Conservation (phyloP, 805 yeast species). For the Candida parachauliodes region DNA sequence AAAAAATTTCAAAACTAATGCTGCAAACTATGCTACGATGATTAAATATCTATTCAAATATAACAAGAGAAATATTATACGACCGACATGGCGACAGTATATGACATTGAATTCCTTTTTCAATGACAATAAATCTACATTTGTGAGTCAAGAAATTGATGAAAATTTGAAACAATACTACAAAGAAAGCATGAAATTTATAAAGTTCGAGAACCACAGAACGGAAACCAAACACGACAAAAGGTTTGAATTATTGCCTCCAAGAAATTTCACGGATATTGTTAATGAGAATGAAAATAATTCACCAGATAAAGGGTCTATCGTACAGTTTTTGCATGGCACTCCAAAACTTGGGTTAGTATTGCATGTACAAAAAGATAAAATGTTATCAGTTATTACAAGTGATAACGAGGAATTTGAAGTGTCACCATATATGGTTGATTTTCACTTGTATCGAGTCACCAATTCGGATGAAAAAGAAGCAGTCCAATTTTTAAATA, state of each 20-base stretch:
- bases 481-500: slow-evolving; percentile 20
- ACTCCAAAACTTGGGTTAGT: slow-evolving; percentile 34
- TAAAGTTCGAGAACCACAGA: no score
- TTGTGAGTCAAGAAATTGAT: background rate
- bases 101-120: slow-evolving; percentile 1
- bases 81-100: background rate
- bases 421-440: slow-evolving; percentile 26
- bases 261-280: slow-evolving; percentile 9
- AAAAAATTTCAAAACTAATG: slow-evolving; percentile 2
- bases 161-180: background rate
- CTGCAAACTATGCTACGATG: slow-evolving; percentile 1
- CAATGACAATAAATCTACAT: background rate
- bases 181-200: background rate
- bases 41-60: background rate
- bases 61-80: slow-evolving; percentile 1
- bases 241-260: no score
- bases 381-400: slow-evolving; percentile 30
- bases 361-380: no score
- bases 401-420: slow-evolving; percentile 24
- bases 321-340: slow-evolving; percentile 31
- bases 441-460: slow-evolving; percentile 26
- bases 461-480: slow-evolving; percentile 15
- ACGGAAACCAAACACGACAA: no score
- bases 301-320: slow-evolving; percentile 31
- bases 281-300: slow-evolving; percentile 11